phyloP scores from a whole-genome alignment of 2,329 filamentous ascomycete genomes.

The Penicillium sp. region DNA sequence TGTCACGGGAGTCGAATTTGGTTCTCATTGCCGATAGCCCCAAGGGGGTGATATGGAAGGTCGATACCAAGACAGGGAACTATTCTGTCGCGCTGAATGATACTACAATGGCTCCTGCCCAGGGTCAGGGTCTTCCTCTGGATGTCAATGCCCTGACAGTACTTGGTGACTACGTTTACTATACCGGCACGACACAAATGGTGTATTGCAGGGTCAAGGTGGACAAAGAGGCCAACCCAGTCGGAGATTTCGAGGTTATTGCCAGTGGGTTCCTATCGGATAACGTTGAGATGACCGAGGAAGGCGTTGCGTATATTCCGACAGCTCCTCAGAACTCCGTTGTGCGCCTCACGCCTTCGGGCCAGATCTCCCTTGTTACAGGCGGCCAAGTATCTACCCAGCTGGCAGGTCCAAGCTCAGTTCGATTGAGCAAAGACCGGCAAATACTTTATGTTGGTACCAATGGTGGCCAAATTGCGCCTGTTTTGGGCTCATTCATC shows the following conservation, averaged over 20 bases:
- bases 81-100: constrained; percentile 20
- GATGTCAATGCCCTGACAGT: constrained; percentile 21
- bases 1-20: constrained; percentile 15
- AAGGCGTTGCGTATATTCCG: constrained; percentile 21
- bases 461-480: constrained; percentile 23
- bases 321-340: constrained; percentile 26
- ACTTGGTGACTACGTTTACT: constrained; percentile 21
- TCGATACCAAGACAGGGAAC: constrained; percentile 18
- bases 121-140: constrained; percentile 19
- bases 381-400: constrained; percentile 22
- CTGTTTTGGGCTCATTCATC: constrained; percentile 21
- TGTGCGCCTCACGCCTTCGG: constrained; percentile 20
- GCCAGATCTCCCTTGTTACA: constrained; percentile 21
- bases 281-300: constrained; percentile 18
- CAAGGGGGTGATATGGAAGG: constrained; percentile 21
- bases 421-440: constrained; percentile 13
- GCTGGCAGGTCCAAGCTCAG: constrained; percentile 22
- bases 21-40: constrained; percentile 23
- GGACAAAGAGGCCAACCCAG: constrained; percentile 12
- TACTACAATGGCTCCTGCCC: constrained; percentile 21
- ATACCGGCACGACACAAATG: constrained; percentile 23
- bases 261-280: constrained; percentile 24
- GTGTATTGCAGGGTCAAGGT: constrained; percentile 23
- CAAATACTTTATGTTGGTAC: constrained; percentile 25
- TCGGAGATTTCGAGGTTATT: constrained; percentile 21